Conservation (phyloP, 805 yeast genomes). For the Cyberlindnera mississippiensis region DNA sequence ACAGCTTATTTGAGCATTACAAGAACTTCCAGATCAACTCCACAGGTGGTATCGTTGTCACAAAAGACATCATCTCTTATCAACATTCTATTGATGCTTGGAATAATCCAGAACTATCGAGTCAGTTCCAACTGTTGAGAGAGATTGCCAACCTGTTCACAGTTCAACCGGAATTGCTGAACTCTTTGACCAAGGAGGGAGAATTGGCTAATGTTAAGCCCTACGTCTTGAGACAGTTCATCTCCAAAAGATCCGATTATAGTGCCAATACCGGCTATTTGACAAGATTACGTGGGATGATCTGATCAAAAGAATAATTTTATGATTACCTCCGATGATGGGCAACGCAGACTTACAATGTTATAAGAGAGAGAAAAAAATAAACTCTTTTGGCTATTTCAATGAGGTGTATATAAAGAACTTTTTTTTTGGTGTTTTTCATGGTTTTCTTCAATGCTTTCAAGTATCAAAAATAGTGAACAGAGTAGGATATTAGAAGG, state of each 20-base stretch:
- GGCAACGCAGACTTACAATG: no score
- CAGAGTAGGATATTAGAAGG: no score
- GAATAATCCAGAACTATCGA: constrained; percentile 56
- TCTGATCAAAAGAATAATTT: constrained; percentile 2
- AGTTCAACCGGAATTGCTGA: constrained; percentile 74
- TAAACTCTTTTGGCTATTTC: no score
- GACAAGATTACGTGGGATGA: constrained; percentile 24
- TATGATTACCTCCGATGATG: background rate
- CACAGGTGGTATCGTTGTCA: constrained; percentile 76
- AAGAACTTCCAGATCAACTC: constrained; percentile 72
- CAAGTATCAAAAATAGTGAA: no score
- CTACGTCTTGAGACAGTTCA: constrained; percentile 57
- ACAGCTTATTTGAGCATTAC: constrained; percentile 63
- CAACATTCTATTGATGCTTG: constrained; percentile 67
- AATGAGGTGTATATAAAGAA: no score
- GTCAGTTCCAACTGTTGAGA: constrained; percentile 63
- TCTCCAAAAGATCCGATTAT: constrained; percentile 68
- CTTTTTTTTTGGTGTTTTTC: no score
- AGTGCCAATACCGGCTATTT: constrained; percentile 38
- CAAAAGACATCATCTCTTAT: constrained; percentile 77
- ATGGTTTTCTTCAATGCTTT: no score
- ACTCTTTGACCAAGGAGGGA: constrained; percentile 78
- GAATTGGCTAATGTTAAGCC: constrained; percentile 65
- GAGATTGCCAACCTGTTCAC: constrained; percentile 84
- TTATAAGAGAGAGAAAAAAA: no score